A percentile compares a stretch with the other conserved stretches of the same genome.
These are phyloP conservation scores for Capronia epimyces DNA, from an alignment of 2,329 filamentous ascomycete genomes.

Conservation along the genomic window DNA sequence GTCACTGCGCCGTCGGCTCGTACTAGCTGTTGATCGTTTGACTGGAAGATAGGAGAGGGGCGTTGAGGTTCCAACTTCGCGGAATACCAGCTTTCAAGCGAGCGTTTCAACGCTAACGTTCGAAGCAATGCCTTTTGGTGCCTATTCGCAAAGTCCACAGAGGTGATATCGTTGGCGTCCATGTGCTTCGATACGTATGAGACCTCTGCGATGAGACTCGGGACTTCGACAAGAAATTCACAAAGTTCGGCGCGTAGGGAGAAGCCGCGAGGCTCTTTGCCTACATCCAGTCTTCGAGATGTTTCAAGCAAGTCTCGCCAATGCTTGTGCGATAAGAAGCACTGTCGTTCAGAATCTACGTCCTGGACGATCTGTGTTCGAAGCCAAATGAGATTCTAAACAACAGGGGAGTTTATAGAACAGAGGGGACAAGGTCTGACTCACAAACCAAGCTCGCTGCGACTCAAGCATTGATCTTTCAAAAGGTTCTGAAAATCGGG, in stretches of 20 bases:
- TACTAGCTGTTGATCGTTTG: background rate
- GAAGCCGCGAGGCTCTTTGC: conserved; percentile 7
- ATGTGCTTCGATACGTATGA: background rate
- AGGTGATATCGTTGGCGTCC: background rate
- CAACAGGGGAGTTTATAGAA: background rate
- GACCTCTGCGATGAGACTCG: conserved; percentile 6
- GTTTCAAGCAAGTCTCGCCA: conserved; percentile 13
- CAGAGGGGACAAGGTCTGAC: background rate
- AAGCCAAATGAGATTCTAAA: background rate
- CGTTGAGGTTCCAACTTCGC: background rate
- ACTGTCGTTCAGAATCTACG: conserved; percentile 7
- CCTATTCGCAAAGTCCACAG: background rate
- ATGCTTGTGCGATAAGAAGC: conserved; percentile 13
- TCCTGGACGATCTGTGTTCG: conserved; percentile 14
- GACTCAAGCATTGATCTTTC: conserved; percentile 23
- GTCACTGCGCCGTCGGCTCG: background rate
- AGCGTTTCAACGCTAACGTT: conserved; percentile 1
- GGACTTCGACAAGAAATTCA: conserved; percentile 18
- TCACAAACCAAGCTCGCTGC: conserved; percentile 22
- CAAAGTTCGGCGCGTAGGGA: conserved; percentile 17
- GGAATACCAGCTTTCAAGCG: conserved; percentile 10
- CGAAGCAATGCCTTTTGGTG: background rate
- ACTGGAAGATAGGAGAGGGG: background rate
- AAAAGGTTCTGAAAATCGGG: conserved; percentile 10
- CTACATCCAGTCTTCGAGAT: background rate